Evolutionary conservation across 2,329 filamentous ascomycete genomes (phyloP), one percentile per base, ranked within the genome.

Genomic region (Aspergillus ochraceoroseus): DNA sequence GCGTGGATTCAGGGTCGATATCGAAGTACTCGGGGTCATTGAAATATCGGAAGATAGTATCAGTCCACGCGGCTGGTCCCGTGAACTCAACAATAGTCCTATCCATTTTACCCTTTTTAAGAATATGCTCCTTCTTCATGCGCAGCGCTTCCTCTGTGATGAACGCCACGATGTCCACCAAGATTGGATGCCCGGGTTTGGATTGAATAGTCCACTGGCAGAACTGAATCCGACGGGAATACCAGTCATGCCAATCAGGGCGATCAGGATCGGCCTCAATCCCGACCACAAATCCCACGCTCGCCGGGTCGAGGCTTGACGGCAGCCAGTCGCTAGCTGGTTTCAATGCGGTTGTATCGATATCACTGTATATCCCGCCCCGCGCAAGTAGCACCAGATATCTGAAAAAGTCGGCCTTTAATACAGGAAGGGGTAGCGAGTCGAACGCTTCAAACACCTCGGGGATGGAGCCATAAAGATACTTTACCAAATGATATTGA

Each of bases 191-290:
- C 7, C 92, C 92, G 0, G 90, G 85, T 66, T 98, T 98, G 42
- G 85, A 73, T 66, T 96, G 90, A 48, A 98, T 95, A 1, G 92
- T 98, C 92, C 92, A 98, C 65, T 98, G 92, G 68, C 92, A 98
- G 67, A 98, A 96, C 63, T 96, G 92, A 46, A 98, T 89, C 49
- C 90, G 80, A 44, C 92, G 84, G 49, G 87, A 92, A 71, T 96
- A 98, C 92, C 90, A 96, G 1, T 95, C 73, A 23, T 80, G 76
- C 92, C 92, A 98, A 63, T 98, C 92, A 3, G 79, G 77, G 32
- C 92, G 80, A 64, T 96, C 88, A 0, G 92, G 88, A 60, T 98
- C 92, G 3, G 92, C 92, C 70, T 98, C 92, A 51, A 98, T 95
- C 44, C 92, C 92, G 56, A 96, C 76, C 26, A 98, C 82, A 48